phyloP scores from a whole-genome alignment of 345 rosid species.

The Durio zibethinus region DNA sequence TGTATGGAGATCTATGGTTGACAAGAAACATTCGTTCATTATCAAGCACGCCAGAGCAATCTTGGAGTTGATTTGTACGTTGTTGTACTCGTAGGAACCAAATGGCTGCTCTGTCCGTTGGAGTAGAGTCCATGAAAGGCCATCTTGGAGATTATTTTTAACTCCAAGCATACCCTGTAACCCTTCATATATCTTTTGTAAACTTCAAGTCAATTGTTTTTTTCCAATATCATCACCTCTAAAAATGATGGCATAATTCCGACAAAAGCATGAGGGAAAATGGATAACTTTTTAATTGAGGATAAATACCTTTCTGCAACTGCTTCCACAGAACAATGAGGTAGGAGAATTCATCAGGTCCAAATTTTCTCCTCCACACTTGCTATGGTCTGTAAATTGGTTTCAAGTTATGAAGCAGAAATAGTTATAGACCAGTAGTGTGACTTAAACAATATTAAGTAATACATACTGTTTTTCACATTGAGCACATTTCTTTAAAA shows the following conservation, averaged over 20 bases:
- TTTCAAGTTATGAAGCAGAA: not conserved
- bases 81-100: not conserved
- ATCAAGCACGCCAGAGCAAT: slow-evolving; percentile 17
- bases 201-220: not conserved
- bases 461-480: slow-evolving; percentile 24
- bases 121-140: slow-evolving; percentile 14
- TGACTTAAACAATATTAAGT: too few species aligned
- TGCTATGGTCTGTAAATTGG: slow-evolving; percentile 17
- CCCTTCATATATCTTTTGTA: slow-evolving; percentile 1
- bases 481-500: slow-evolving; percentile 1
- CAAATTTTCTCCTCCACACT: not conserved
- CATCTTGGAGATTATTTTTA: not conserved
- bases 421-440: not conserved
- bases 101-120: not conserved
- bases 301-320: slow-evolving; percentile 23
- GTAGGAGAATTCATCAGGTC: slow-evolving; percentile 7
- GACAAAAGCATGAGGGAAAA: not conserved
- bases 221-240: not conserved
- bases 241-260: not conserved
- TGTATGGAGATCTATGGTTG: slow-evolving; percentile 6
- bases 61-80: slow-evolving; percentile 10
- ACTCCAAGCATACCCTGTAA: not conserved
- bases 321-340: slow-evolving; percentile 11
- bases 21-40: slow-evolving; percentile 9
- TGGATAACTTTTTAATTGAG: not conserved